Evolutionary conservation across 2,329 filamentous ascomycete species (phyloP).

Genomic region (Neurospora crassa): DNA sequence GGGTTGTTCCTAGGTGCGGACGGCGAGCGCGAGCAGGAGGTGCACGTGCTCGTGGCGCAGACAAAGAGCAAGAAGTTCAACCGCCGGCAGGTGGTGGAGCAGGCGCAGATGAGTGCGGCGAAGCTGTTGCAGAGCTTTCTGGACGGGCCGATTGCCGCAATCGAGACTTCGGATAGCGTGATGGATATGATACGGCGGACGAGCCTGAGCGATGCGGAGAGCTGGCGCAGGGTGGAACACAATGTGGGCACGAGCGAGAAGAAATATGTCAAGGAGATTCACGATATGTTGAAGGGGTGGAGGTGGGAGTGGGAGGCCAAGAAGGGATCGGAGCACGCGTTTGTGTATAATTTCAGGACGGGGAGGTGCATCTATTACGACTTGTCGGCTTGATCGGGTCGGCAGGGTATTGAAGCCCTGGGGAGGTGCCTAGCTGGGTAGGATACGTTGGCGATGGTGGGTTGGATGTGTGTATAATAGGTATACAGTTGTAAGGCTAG

Average conservation of each 20-base stretch:
- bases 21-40: constrained; percentile 47
- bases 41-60: constrained; percentile 74
- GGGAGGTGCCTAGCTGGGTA: not conserved
- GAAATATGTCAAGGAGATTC: constrained; percentile 74
- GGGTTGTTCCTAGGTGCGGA: constrained; percentile 6
- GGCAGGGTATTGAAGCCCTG: not conserved
- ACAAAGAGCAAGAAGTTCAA: constrained; percentile 89
- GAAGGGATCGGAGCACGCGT: constrained; percentile 58
- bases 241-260: constrained; percentile 66
- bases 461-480: not conserved
- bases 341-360: constrained; percentile 87
- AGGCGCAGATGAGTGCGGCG: constrained; percentile 51
- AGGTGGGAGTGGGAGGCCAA: constrained; percentile 44
- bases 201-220: constrained; percentile 67
- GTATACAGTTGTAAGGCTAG: not conserved
- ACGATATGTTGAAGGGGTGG: constrained; percentile 63
- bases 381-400: constrained; percentile 36
- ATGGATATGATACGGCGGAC: constrained; percentile 69
- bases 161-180: constrained; percentile 79
- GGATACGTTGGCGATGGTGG: not conserved
- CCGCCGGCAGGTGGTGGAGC: constrained; percentile 75
- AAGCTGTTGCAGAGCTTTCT: constrained; percentile 62
- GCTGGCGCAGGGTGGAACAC: constrained; percentile 76
- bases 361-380: constrained; percentile 82
- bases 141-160: constrained; percentile 71